A percentile compares a stretch with the other conserved stretches of the same genome.
phyloP scores from a whole-genome alignment of 2,329 filamentous ascomycete species.

The Annulohypoxylon truncatum region DNA sequence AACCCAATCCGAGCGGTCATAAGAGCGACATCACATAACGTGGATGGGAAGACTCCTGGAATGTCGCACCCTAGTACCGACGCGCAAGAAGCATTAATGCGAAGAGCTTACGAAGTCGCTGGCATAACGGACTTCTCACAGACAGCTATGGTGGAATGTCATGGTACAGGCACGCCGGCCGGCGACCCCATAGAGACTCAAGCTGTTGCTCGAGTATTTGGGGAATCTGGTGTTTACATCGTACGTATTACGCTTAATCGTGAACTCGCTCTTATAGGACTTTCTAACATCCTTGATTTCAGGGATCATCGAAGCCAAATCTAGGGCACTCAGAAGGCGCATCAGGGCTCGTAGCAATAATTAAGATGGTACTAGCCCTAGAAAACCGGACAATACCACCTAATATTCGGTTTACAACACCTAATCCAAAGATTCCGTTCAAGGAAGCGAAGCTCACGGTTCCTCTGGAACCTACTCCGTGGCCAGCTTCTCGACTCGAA shows the following conservation, averaged over 20 bases:
- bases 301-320: conserved; percentile 40
- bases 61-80: conserved; percentile 35
- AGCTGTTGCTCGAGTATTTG: conserved; percentile 48
- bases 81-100: conserved; percentile 41
- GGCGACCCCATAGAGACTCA: conserved; percentile 53
- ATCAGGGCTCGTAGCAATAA: conserved; percentile 55
- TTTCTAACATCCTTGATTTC: background rate
- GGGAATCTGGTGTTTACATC: conserved; percentile 35
- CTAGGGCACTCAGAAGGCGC: conserved; percentile 59
- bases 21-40: conserved; percentile 52
- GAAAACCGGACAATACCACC: conserved; percentile 56
- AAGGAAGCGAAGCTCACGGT: conserved; percentile 46
- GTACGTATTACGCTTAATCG: background rate
- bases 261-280: no score
- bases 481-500: conserved; percentile 46
- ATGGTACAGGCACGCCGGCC: conserved; percentile 52
- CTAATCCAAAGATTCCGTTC: conserved; percentile 50
- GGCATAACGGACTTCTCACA: conserved; percentile 31
- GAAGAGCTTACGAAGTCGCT: conserved; percentile 29
- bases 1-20: conserved; percentile 58
- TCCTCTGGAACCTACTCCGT: conserved; percentile 47
- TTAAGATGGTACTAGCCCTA: conserved; percentile 57
- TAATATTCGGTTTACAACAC: conserved; percentile 52
- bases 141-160: conserved; percentile 41
- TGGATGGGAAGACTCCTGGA: conserved; percentile 56